These are phyloP conservation scores for Chaetoscypha palmicola DNA, from an alignment of 2,329 filamentous ascomycete genomes.

Conservation along the genomic window DNA sequence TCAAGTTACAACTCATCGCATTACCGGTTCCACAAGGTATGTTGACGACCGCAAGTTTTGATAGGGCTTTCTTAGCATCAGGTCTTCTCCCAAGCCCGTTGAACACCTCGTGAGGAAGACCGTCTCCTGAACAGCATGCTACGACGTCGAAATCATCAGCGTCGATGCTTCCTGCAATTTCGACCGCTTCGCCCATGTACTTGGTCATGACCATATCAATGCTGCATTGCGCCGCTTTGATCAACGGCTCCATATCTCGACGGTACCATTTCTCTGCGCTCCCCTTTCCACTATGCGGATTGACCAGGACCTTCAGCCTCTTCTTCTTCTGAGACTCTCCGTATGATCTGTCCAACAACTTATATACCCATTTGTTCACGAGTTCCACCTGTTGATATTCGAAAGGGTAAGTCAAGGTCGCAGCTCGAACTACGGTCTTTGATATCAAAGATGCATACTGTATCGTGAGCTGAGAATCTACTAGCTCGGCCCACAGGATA, in stretches of 20 bases:
- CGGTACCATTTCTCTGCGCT: constrained; percentile 66
- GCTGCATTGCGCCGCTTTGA: constrained; percentile 71
- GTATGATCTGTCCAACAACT: constrained; percentile 66
- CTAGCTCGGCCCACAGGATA: constrained; percentile 71
- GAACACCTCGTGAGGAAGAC: constrained; percentile 86
- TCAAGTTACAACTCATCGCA: constrained; percentile 83
- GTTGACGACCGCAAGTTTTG: constrained; percentile 73
- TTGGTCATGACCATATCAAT: constrained; percentile 68
- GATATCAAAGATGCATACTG: constrained; percentile 60
- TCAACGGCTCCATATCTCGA: constrained; percentile 69
- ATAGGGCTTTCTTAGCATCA: constrained; percentile 68
- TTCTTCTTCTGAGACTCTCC: constrained; percentile 60
- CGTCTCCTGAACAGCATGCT: constrained; percentile 86
- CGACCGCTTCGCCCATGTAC: constrained; percentile 68
- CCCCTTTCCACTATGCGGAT: constrained; percentile 84
- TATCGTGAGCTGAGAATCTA: constrained; percentile 56
- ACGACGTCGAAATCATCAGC: constrained; percentile 77
- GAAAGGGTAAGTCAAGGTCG: constrained; percentile 55
- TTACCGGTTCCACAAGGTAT: constrained; percentile 93
- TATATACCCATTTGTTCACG: constrained; percentile 48
- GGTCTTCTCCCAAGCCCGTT: constrained; percentile 76
- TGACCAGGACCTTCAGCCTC: constrained; percentile 81
- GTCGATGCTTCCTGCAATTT: constrained; percentile 69
- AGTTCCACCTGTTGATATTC: constrained; percentile 26
- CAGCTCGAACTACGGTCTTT: constrained; percentile 53